phyloP scores from a whole-genome alignment of 768 basidiomycete genomes.

The Suillus subalutaceus region DNA sequence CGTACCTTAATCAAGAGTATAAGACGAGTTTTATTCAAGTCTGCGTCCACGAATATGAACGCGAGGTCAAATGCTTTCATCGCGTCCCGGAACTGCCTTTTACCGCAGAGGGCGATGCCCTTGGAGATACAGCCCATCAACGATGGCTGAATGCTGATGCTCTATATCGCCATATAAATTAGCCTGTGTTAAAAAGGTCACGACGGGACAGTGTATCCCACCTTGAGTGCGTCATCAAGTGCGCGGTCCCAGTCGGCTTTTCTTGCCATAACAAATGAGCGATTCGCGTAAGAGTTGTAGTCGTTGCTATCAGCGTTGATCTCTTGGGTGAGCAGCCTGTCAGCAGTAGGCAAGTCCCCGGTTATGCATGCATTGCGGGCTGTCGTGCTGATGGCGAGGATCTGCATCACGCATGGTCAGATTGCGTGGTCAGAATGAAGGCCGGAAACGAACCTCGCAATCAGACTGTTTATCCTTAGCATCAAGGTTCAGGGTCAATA shows the following conservation, averaged over 20 bases:
- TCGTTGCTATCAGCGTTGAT: not conserved
- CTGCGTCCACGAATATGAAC: not conserved
- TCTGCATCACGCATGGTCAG: not conserved
- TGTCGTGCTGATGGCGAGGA: not conserved
- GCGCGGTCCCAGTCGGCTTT: not conserved
- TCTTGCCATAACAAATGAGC: not conserved
- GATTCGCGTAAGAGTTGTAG: not conserved
- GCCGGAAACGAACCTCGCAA: not conserved
- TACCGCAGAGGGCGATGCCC: not conserved
- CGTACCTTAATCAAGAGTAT: not conserved
- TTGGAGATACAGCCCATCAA: conserved; percentile 3
- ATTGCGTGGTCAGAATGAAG: not conserved
- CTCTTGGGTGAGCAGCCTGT: not conserved
- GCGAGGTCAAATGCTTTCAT: conserved; percentile 5
- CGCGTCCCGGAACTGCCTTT: not conserved
- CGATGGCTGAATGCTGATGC: not conserved
- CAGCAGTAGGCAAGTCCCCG: not conserved
- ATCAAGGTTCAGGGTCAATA: not conserved
- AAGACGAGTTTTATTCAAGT: not conserved
- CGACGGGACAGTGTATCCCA: not conserved
- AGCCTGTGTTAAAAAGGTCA: not conserved
- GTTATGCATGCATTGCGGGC: not conserved
- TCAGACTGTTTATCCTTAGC: not conserved
- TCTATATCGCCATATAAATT: not conserved
- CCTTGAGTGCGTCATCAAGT: not conserved